Evolutionary conservation across 805 yeast species (phyloP), one percentile per base, ranked within the genome.

Genomic region (Metschnikowia lunata): DNA sequence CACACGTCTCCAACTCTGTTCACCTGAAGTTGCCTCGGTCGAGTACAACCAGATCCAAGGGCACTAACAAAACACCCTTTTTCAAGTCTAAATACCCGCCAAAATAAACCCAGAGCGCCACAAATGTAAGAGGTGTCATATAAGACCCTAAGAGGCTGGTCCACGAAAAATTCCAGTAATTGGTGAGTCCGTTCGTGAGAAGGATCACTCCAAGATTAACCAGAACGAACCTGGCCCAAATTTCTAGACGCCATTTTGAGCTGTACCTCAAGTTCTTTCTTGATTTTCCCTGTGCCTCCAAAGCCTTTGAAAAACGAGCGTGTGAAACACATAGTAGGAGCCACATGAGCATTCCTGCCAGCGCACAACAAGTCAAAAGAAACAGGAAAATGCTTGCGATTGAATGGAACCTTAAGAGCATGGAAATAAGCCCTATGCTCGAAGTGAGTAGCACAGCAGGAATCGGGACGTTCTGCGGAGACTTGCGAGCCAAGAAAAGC

Each of bases 281-380:
- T 9, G 45, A 11, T 23, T 40, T 30, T 6, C 51, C 51, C 23
- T 47, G 48, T 7, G 34, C 39, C 28, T 14, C 26, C 23, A 49
- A 40, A 3, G 51, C 54, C 37, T 34, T 42, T 26, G 45, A 38
- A 18, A 50, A 59, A 12, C 57, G 48, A 7, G 52, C 30, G 42
- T 59, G 57, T 23, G 56, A 47, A 2, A 51, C 28, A 31, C 56
- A 49, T 12, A 58, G 48, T 15, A 54, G 55, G 18, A 54, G 43
- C 66, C 66, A 61, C 63, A 60, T 58, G 27, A 60, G 47, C 45
- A 61, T 47, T 14, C 64, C 64, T 1, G 63, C 59, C 37, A 57
- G 52, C 0, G 64, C 57, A 38, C 60, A 57, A 40, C 60, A 42
- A 11, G 56, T 55, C 13, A 58, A 42, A 27, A 61, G 45, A 13